These are phyloP conservation scores for Saccharomycopsis javanensis DNA, from an alignment of 805 yeast species.

Conservation along the genomic window DNA sequence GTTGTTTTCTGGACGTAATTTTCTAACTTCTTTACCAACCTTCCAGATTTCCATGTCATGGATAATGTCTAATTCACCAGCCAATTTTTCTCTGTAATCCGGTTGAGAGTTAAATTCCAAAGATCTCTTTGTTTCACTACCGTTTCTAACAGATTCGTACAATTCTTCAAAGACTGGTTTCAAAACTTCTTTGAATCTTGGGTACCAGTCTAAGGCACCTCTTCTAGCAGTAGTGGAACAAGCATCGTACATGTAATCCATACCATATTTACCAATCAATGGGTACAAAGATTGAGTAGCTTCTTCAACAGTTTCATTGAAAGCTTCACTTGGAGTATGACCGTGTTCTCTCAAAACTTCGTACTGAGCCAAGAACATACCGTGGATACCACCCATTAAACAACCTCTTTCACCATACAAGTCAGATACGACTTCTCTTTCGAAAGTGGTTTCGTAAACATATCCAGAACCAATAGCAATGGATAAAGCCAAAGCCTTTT, in stretches of 20 bases:
- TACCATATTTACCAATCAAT: constrained; percentile 97
- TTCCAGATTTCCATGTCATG: constrained; percentile 99
- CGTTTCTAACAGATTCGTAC: constrained; percentile 90
- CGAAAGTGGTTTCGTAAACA: constrained; percentile 99
- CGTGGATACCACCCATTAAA: constrained; percentile 99
- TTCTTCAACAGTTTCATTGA: constrained; percentile 99
- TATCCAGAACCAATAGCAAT: constrained; percentile 99
- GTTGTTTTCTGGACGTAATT: constrained; percentile 98
- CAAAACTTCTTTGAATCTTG: constrained; percentile 95
- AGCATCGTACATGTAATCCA: constrained; percentile 99
- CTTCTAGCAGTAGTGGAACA: constrained; percentile 99
- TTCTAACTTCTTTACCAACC: constrained; percentile 99
- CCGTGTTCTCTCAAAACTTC: constrained; percentile 99
- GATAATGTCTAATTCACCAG: constrained; percentile 84
- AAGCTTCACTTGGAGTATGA: constrained; percentile 99
- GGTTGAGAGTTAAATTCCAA: constrained; percentile 97
- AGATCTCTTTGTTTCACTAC: constrained; percentile 96
- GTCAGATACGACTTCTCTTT: constrained; percentile 98
- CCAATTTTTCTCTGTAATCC: constrained; percentile 95
- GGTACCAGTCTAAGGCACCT: constrained; percentile 99
- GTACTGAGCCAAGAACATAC: constrained; percentile 99
- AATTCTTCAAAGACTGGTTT: constrained; percentile 97
- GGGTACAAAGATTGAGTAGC: constrained; percentile 99
- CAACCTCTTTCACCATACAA: constrained; percentile 99
- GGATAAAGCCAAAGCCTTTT: constrained; percentile 96